Evolutionary conservation across 1,139 yeast species (phyloP), one percentile per base, ranked within the genome.

Genomic region (Debaryomyces psychrophilus): DNA sequence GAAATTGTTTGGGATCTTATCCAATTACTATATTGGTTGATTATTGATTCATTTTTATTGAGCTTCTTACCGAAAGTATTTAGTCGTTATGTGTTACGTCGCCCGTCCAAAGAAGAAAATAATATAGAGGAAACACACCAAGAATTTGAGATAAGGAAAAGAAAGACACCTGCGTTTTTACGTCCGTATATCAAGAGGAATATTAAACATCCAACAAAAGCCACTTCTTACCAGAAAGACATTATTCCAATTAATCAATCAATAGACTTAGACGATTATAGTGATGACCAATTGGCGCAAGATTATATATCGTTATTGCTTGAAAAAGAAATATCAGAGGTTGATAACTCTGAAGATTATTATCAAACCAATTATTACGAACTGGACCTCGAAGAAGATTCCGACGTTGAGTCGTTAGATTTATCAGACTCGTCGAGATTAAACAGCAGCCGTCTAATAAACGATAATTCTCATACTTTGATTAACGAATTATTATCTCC

Each of bases 301-400:
- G 49, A 59, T 8, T 71, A 69, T 44, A 60, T 56, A 4, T 51
- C 58, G n/a, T 42, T 67, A 3, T 50, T 68, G 4, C 59, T 59
- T 25, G 68, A 67, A 3, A 57, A 54, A 1, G 62, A 67, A 7
- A 53, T 79, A 18, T 66, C 79, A 1, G 83, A 79, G 11, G 56
- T 64, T 7, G 87, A 82, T 53, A 59, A 62, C 23, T 80, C 85
- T 0, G 68, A 54, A 1, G 82, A 79, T 51, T 79, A 68, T 46
- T 50, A 45, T 9, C 48, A 43, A 2, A 44, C 25, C n/a, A 56
- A 56, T 11, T 51, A 56, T 4, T 59, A 48, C 18, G 59, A 56
- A 5, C 51, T 60, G 27, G 70, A 66, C 9, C 51, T 46, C 45
- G 67, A 62, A 4, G 44, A 49, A 11, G 68, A 64, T 14, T 52